Conservation (phyloP, 2,329 filamentous ascomycete species). For the Penicillium sp. region DNA sequence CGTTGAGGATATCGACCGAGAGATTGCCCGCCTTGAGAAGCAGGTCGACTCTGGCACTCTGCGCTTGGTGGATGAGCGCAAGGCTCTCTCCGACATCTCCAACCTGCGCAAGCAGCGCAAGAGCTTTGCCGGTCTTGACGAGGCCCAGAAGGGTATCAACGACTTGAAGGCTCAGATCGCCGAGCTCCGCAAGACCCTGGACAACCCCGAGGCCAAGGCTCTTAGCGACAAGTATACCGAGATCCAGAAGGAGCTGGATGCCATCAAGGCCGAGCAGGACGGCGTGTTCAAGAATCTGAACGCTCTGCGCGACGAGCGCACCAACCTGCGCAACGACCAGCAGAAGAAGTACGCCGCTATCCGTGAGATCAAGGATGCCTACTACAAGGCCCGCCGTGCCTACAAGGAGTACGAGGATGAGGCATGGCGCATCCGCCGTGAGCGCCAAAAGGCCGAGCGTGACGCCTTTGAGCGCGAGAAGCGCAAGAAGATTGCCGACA, state of each 20-base stretch:
- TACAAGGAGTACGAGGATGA: constrained; percentile 78
- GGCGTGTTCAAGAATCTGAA: constrained; percentile 85
- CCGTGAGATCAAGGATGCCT: constrained; percentile 83
- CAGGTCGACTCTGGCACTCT: constrained; percentile 84
- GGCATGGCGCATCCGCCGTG: constrained; percentile 67
- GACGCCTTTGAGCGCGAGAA: constrained; percentile 50
- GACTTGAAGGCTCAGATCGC: constrained; percentile 82
- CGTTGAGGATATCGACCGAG: constrained; percentile 77
- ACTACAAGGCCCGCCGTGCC: constrained; percentile 78
- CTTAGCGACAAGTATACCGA: constrained; percentile 79
- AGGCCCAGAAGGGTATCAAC: constrained; percentile 82
- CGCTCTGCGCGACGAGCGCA: constrained; percentile 75
- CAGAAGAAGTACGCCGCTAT: constrained; percentile 79
- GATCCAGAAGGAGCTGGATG: constrained; percentile 82
- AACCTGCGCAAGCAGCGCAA: constrained; percentile 84
- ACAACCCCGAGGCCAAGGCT: constrained; percentile 86
- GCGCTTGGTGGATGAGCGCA: constrained; percentile 97
- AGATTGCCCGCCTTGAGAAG: constrained; percentile 75
- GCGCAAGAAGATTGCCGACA: constrained; percentile 51
- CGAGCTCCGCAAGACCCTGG: constrained; percentile 79
- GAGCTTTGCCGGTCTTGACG: constrained; percentile 80
- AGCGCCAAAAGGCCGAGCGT: constrained; percentile 76
- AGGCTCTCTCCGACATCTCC: constrained; percentile 77
- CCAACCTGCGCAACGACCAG: constrained; percentile 76
- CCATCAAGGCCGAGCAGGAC: constrained; percentile 88